Conservation (phyloP, 805 yeast genomes). For the Sugiyamaella marilandica region DNA sequence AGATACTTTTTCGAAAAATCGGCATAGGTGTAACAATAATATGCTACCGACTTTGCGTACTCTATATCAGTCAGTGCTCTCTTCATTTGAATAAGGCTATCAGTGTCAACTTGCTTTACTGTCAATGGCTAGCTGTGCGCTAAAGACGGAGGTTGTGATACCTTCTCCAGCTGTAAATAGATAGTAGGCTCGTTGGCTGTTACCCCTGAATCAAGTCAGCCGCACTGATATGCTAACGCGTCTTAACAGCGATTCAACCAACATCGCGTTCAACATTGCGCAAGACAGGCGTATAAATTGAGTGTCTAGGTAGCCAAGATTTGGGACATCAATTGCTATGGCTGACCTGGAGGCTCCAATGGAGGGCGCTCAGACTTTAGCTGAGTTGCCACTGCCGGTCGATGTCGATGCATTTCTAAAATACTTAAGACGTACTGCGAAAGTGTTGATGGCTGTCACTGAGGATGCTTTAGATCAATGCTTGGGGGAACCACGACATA, state of each 20-base stretch:
- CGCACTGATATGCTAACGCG: background rate
- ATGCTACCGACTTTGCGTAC: too few relatives aligned
- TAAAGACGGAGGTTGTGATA: too few relatives aligned
- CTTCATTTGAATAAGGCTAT: too few relatives aligned
- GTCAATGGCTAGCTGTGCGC: too few relatives aligned
- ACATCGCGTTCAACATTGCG: background rate
- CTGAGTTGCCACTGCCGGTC: background rate
- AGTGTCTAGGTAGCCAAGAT: background rate
- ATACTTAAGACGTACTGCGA: conserved; percentile 16
- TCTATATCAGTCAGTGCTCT: too few relatives aligned
- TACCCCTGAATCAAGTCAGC: background rate
- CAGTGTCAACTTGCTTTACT: too few relatives aligned
- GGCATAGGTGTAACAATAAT: too few relatives aligned
- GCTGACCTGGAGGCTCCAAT: background rate
- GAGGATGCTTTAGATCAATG: conserved; percentile 21
- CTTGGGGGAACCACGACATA: conserved; percentile 14
- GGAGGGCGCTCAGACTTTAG: background rate
- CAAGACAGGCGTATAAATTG: background rate
- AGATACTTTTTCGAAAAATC: too few relatives aligned
- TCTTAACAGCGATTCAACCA: background rate
- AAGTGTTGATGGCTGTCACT: conserved; percentile 22
- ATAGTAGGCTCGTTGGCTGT: background rate
- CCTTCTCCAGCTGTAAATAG: too few relatives aligned
- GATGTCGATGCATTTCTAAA: conserved; percentile 7
- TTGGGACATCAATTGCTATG: background rate